phyloP scores from a whole-genome alignment of 1,139 yeast species.

The Debaryomyces robertsiae region DNA sequence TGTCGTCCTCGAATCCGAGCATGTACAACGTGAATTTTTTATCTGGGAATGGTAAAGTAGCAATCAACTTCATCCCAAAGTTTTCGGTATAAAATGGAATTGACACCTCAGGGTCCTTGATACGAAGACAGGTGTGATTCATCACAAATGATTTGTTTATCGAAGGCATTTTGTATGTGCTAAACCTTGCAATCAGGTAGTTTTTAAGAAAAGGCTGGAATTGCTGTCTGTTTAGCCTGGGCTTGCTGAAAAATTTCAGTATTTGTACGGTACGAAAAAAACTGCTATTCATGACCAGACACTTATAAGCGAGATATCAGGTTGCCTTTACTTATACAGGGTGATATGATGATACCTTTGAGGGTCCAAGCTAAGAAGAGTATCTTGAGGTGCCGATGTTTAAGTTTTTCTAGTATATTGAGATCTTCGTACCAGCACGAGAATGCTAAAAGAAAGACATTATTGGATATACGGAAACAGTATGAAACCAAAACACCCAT shows the following conservation, averaged over 20 bases:
- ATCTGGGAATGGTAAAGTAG: slow-evolving; percentile 55
- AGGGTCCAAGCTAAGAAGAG: not conserved
- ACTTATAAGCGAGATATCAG: no score
- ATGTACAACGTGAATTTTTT: slow-evolving; percentile 67
- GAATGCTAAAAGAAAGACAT: slow-evolving; percentile 26
- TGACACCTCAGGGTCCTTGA: slow-evolving; percentile 78
- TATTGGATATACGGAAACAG: slow-evolving; percentile 45
- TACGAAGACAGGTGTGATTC: slow-evolving; percentile 76
- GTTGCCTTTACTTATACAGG: not conserved
- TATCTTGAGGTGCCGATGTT: not conserved
- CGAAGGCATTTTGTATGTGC: slow-evolving; percentile 28
- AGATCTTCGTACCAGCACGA: slow-evolving; percentile 7
- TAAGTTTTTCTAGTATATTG: not conserved
- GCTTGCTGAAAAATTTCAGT: no score
- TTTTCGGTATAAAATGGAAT: slow-evolving; percentile 71
- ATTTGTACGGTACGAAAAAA: no score
- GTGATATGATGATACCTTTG: not conserved
- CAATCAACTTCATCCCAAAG: slow-evolving; percentile 72
- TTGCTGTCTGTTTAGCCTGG: no score
- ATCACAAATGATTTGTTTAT: slow-evolving; percentile 45
- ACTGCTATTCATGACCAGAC: no score
- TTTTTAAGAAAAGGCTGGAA: no score
- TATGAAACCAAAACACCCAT: slow-evolving; percentile 55
- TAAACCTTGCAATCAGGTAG: no score
- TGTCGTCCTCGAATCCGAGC: slow-evolving; percentile 59